Evolutionary conservation across 225 moss, liverwort and hornwort genomes (phyloP).

Genomic region (Lunularia cruciata): DNA sequence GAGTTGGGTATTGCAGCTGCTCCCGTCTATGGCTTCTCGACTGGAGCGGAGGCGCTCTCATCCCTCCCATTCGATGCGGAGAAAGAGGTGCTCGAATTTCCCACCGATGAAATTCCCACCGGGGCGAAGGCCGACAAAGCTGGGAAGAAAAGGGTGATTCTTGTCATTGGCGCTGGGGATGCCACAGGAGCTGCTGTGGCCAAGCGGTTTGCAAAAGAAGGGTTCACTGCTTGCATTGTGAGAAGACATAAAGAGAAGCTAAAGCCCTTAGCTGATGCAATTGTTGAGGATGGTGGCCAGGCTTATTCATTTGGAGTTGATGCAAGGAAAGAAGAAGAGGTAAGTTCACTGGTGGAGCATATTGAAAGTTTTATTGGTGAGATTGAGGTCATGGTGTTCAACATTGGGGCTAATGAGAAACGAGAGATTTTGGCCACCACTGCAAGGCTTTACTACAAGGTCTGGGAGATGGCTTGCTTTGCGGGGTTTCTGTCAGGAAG

Average conservation of each 20-base stretch:
- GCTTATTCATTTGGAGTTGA: constrained; percentile 63
- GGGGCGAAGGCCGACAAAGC: too few species aligned
- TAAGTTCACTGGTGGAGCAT: constrained; percentile 60
- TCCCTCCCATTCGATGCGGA: not conserved
- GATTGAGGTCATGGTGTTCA: constrained; percentile 59
- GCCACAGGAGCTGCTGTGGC: constrained; percentile 67
- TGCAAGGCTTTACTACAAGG: constrained; percentile 71
- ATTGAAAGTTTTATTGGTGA: constrained; percentile 63
- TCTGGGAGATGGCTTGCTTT: constrained; percentile 82
- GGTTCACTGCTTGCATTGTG: constrained; percentile 64
- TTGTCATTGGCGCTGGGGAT: constrained; percentile 72
- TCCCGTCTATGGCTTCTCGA: not conserved
- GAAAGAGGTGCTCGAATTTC: not conserved
- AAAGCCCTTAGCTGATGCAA: constrained; percentile 46
- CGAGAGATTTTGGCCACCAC: constrained; percentile 63
- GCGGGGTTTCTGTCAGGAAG: constrained; percentile 67
- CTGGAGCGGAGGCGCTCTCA: not conserved
- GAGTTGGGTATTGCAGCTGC: not conserved
- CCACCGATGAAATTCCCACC: not conserved
- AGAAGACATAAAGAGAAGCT: constrained; percentile 60
- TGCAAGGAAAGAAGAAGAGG: constrained; percentile 66
- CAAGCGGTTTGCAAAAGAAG: constrained; percentile 62
- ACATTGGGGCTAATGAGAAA: constrained; percentile 72
- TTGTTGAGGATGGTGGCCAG: constrained; percentile 53
- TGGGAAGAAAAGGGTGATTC: constrained; percentile 36